Percentiles rank a stretch among this genome's conserved stretches.
These are phyloP conservation scores for Acidiella bohemica DNA, from an alignment of 495 filamentous ascomycete species.

Conservation along the genomic window DNA sequence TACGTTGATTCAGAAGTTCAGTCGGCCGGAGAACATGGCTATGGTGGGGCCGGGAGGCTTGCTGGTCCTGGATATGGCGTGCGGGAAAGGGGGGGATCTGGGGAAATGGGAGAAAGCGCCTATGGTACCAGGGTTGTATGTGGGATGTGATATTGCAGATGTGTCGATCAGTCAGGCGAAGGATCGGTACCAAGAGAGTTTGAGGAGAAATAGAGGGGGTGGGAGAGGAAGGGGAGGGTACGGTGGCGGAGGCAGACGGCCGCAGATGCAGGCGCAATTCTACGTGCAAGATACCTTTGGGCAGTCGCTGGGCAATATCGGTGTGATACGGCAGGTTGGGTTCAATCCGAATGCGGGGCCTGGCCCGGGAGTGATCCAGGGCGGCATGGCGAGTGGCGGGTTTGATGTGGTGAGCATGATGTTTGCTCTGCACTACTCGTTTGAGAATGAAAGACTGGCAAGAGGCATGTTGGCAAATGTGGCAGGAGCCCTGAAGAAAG, in stretches of 20 bases:
- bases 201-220: conserved; percentile 11
- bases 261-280: conserved; percentile 72
- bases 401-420: conserved; percentile 97
- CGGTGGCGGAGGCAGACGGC: conserved; percentile 32
- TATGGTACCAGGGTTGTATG: conserved; percentile 71
- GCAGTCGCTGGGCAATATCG: conserved; percentile 61
- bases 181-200: conserved; percentile 67
- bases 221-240: conserved; percentile 34
- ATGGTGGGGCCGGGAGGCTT: conserved; percentile 37
- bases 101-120: conserved; percentile 90
- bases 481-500: conserved; percentile 75
- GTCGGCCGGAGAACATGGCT: conserved; percentile 53
- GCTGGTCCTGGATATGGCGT: conserved; percentile 82
- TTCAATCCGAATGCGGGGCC: conserved; percentile 57
- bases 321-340: conserved; percentile 67
- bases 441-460: conserved; percentile 75
- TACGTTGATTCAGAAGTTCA: conserved; percentile 91
- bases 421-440: conserved; percentile 99
- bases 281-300: conserved; percentile 80
- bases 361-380: conserved; percentile 40
- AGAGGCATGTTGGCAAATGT: conserved; percentile 90
- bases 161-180: conserved; percentile 79
- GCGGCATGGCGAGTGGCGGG: conserved; percentile 40
- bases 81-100: conserved; percentile 91
- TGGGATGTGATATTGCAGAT: conserved; percentile 85